Evolutionary conservation across 352 stramenopile genomes (phyloP), one percentile per base, ranked within the genome.

Genomic region (Globisporangium perplexum): DNA sequence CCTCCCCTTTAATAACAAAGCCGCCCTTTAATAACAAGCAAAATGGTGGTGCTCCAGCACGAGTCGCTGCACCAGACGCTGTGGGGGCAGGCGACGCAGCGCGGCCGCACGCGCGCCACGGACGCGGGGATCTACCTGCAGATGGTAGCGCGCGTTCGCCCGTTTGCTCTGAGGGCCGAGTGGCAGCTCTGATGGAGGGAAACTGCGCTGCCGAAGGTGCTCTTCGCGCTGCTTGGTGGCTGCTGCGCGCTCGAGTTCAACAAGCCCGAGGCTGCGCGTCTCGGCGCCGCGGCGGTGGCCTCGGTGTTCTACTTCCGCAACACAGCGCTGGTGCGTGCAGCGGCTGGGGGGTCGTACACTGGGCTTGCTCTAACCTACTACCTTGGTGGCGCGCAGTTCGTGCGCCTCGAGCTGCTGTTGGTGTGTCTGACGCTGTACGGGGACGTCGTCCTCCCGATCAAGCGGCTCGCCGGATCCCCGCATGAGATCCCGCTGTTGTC

Each of bases 1-100:
- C n/a, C n/a, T n/a, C n/a, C n/a, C n/a, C n/a, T n/a, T n/a, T n/a
- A n/a, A n/a, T n/a, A n/a, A n/a, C n/a, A n/a, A n/a, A n/a, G n/a
- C n/a, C n/a, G n/a, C n/a, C n/a, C n/a, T n/a, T n/a, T n/a, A n/a
- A n/a, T n/a, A n/a, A 30, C 26, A 30, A 30, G 2, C 26, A 30
- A 18, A 18, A 90, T 90, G 79, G 79, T 88, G 33, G 74, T 88
- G 50, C 52, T 87, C 41, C 63, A 83, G 22, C 77, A 90, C 39
- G 67, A 85, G 36, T 60, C 68, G 22, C 68, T 90, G 44, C 73
- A 87, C 50, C 68, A 73, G 24, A 72, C 69, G 28, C 64, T 90
- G 17, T 90, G 79, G 77, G 77, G 77, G 0, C 66, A 69, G 5
- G 60, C 77, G 26, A 59, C 67, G 18, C 68, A 65, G 47, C 28